Evolutionary conservation across 805 yeast genomes (phyloP), one percentile per base, ranked within the genome.

Genomic region (Myxozyma neotropica): DNA sequence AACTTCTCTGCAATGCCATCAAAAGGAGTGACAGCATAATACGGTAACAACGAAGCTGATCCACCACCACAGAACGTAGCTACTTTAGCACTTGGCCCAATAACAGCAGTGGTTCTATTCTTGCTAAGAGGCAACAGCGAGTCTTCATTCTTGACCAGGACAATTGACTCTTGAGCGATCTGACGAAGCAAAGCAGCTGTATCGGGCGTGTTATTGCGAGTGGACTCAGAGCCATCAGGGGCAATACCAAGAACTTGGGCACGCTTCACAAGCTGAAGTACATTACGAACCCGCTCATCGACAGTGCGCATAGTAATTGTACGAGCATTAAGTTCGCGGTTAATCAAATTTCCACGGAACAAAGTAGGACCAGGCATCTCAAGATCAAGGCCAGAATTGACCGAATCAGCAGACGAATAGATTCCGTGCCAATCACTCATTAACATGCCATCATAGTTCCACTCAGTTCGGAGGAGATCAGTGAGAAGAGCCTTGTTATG

Each of bases 381-480:
- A 65, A 85, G 73, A 68, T 83, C 85, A 56, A 84, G 73, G 5
- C 88, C 88, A 33, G 81, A 81, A 39, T 78, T 76, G 46, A 84
- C 69, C 15, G 85, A 67, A 43, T 76, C 78, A 44, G 74, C 75
- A 36, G 73, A 72, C 15, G 84, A 76, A 69, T 80, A 83, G 8
- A 78, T 76, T 26, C 88, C 89, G 68, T 68, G 80, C 88, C 88
- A 84, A 71, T 84, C 89, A 29, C 85, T 80, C 83, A 85, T 82
- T 35, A 79, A 69, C 40, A 79, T 69, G 44, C 88, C 88, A 7
- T 80, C 74, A 73, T 77, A 84, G 4, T 75, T 73, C 86, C 86
- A 84, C 69, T 84, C 87, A 1, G 74, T 69, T 55, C 85, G 74
- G 59, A 84, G 72, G 38, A 83, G 71, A 33, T 80, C 79, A 10